Percentiles rank a stretch among this genome's conserved stretches.
These are phyloP conservation scores for Boletus barrowsii DNA, from an alignment of 768 basidiomycete genomes.

Conservation along the genomic window DNA sequence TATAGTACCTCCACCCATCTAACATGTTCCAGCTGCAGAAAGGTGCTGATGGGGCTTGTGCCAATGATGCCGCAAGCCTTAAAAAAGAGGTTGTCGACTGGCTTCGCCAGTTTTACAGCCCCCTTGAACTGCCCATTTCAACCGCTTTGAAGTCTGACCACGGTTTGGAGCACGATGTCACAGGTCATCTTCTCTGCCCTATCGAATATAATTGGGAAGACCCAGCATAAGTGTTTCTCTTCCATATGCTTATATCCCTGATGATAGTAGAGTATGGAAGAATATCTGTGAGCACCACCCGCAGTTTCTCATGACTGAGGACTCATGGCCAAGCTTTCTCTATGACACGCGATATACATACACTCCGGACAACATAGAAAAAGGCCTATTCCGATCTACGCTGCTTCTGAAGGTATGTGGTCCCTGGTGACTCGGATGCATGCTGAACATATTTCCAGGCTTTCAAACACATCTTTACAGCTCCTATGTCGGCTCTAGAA, in stretches of 20 bases:
- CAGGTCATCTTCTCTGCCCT: background rate
- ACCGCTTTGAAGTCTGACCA: background rate
- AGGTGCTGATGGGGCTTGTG: too few relatives aligned
- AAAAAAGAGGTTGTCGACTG: background rate
- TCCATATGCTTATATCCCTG: background rate
- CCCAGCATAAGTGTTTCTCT: background rate
- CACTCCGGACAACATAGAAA: background rate
- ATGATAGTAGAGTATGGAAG: background rate
- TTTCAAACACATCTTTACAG: background rate
- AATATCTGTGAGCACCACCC: background rate
- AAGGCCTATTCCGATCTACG: background rate
- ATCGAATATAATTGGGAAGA: background rate
- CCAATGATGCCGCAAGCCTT: too few relatives aligned
- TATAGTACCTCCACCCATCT: background rate
- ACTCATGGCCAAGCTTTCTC: background rate
- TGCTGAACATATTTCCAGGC: background rate
- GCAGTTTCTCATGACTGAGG: background rate
- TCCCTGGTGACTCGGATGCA: background rate
- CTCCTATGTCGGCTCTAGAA: background rate
- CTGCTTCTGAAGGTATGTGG: background rate
- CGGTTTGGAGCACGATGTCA: background rate
- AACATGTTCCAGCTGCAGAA: background rate
- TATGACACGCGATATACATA: background rate
- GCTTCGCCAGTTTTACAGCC: background rate
- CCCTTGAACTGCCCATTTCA: background rate